Conservation (phyloP, 306 rosid species). For the Sechiopsis laciniata region DNA sequence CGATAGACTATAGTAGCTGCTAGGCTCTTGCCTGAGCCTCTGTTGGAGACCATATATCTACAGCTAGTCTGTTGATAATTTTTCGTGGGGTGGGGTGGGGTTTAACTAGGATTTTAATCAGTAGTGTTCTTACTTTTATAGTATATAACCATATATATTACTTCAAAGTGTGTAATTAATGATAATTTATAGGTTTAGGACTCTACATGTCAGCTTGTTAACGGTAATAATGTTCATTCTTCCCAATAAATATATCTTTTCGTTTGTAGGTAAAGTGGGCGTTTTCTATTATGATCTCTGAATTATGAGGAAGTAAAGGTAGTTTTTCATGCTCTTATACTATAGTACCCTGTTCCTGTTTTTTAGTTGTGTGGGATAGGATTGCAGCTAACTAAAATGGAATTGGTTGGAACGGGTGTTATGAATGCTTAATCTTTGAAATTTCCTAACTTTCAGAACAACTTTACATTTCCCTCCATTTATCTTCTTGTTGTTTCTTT, state of each 20-base stretch:
- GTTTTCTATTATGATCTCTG: constrained; percentile 99
- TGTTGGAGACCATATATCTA: background rate
- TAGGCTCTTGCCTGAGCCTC: background rate
- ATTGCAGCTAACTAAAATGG: constrained; percentile 29
- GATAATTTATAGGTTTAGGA: constrained; percentile 39
- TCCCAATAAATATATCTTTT: constrained; percentile 98
- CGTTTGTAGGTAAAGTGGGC: constrained; percentile 98
- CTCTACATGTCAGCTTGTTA: constrained; percentile 60
- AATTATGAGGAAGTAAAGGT: constrained; percentile 99
- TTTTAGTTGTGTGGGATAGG: constrained; percentile 52
- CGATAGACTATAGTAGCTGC: background rate
- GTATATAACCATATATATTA: constrained; percentile 14
- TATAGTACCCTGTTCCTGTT: constrained; percentile 50
- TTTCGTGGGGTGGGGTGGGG: background rate
- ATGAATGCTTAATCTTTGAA: background rate
- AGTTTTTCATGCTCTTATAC: constrained; percentile 85
- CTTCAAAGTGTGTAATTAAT: constrained; percentile 27
- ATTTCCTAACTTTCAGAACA: constrained; percentile 16
- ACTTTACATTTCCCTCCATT: background rate
- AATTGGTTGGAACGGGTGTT: constrained; percentile 22
- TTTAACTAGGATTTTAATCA: constrained; percentile 2
- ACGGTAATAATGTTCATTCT: constrained; percentile 76
- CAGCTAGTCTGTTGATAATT: background rate
- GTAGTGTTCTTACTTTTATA: constrained; percentile 5
- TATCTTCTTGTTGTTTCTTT: background rate